phyloP scores from a whole-genome alignment of 441 rosid genomes.

The Erodium trifolium region DNA sequence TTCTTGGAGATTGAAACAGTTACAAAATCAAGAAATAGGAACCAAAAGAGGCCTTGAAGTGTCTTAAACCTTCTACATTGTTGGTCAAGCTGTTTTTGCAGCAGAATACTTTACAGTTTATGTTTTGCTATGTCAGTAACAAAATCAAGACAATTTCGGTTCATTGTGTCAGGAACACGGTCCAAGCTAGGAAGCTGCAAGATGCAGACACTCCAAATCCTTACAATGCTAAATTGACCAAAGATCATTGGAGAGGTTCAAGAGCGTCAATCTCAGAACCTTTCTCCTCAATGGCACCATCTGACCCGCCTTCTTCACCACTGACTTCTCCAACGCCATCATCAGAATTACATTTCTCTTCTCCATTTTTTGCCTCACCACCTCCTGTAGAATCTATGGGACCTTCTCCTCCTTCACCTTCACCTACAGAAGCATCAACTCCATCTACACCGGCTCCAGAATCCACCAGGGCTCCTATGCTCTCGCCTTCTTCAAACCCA shows the following conservation, averaged over 20 bases:
- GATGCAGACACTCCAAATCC: slow-evolving; percentile 16
- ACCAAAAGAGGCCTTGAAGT: not conserved
- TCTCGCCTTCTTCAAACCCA: slow-evolving; percentile 30
- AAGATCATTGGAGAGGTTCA: too few species aligned
- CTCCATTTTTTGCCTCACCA: slow-evolving; percentile 16
- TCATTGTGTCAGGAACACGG: slow-evolving; percentile 27
- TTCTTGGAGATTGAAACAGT: too few species aligned
- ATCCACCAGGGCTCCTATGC: slow-evolving; percentile 12
- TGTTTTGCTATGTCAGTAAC: not conserved
- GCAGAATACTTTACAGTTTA: too few species aligned
- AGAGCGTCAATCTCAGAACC: slow-evolving; percentile 1
- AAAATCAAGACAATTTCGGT: slow-evolving; percentile 10
- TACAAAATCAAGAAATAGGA: not conserved
- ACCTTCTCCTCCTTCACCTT: slow-evolving; percentile 27
- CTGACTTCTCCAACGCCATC: not conserved
- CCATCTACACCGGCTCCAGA: slow-evolving; percentile 15
- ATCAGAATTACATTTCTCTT: slow-evolving; percentile 13
- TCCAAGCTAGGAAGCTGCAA: slow-evolving; percentile 29
- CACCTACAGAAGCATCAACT: slow-evolving; percentile 26
- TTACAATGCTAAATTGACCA: not conserved
- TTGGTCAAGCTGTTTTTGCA: not conserved
- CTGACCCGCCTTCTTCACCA: slow-evolving; percentile 12
- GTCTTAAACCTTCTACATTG: not conserved
- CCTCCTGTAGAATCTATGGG: slow-evolving; percentile 26
- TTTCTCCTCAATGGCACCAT: slow-evolving; percentile 14